These are phyloP conservation scores for Rhizophagus clarus DNA, from an alignment of 192 early-diverging fungal species.

Conservation along the genomic window DNA sequence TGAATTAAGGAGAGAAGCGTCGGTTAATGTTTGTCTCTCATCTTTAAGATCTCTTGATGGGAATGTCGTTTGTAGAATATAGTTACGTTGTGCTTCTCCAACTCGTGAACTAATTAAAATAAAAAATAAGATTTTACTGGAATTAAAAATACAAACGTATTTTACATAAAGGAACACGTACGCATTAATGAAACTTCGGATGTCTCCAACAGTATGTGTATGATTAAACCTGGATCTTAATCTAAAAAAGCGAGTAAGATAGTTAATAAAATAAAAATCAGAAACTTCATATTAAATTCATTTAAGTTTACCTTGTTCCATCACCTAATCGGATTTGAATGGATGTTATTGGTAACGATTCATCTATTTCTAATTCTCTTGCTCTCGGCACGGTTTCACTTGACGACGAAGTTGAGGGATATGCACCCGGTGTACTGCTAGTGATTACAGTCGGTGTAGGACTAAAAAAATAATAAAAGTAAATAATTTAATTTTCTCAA, in stretches of 20 bases:
- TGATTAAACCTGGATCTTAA: conserved; percentile 91
- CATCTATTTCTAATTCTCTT: conserved; percentile 65
- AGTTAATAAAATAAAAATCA: neutral
- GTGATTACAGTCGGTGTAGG: neutral
- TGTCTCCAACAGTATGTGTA: conserved; percentile 84
- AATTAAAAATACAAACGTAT: no score
- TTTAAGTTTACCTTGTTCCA: conserved; percentile 63
- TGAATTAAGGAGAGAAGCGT: conserved; percentile 85
- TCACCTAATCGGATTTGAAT: conserved; percentile 93
- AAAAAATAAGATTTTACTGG: neutral
- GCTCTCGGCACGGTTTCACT: conserved; percentile 13
- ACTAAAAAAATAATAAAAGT: neutral
- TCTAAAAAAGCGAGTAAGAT: conserved; percentile 34
- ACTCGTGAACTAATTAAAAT: conserved; percentile 53
- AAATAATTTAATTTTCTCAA: conserved; percentile 16
- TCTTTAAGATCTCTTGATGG: conserved; percentile 81
- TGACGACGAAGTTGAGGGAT: conserved; percentile 28
- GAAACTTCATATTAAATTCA: neutral
- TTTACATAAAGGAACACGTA: conserved; percentile 38
- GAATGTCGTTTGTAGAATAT: conserved; percentile 83
- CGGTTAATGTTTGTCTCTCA: conserved; percentile 68
- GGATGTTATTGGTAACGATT: conserved; percentile 74
- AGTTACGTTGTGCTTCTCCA: conserved; percentile 61
- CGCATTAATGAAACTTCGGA: conserved; percentile 74
- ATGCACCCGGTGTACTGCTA: neutral